These are phyloP conservation scores for Microsporum ferrugineum DNA, from an alignment of 2,329 filamentous ascomycete genomes.

Conservation along the genomic window DNA sequence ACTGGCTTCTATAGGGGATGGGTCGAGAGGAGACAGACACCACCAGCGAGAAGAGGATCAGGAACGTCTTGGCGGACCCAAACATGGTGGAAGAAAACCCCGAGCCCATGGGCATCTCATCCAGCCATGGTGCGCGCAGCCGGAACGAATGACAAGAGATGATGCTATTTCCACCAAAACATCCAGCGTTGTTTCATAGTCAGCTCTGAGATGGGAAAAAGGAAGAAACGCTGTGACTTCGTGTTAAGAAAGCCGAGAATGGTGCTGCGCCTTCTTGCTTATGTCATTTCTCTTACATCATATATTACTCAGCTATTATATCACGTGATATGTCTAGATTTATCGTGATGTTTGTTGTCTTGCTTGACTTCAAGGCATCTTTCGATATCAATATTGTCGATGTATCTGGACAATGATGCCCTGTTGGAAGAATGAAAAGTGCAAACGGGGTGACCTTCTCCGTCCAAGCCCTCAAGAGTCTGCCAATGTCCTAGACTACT, in stretches of 20 bases:
- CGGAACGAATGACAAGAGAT: neutral
- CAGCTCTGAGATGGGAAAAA: neutral
- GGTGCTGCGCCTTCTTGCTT: neutral
- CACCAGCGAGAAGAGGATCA: slow-evolving; percentile 4
- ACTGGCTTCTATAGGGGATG: neutral
- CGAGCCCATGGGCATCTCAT: slow-evolving; percentile 6
- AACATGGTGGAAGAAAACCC: slow-evolving; percentile 8
- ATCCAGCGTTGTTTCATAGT: neutral
- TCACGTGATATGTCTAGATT: neutral
- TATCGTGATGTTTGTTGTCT: too few species aligned
- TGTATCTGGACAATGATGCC: neutral
- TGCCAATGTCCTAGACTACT: slow-evolving; percentile 2
- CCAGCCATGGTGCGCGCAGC: slow-evolving; percentile 7
- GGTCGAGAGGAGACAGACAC: slow-evolving; percentile 4
- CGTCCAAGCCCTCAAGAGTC: slow-evolving; percentile 8
- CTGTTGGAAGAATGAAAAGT: neutral
- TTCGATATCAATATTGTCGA: neutral
- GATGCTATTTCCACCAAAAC: neutral
- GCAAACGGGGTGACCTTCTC: neutral
- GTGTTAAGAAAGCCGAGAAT: neutral
- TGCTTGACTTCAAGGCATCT: too few species aligned
- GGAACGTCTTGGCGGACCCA: slow-evolving; percentile 12
- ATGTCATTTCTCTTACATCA: neutral
- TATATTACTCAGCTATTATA: too few species aligned
- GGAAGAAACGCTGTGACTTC: neutral